Conservation (phyloP, 805 yeast genomes). For the Teunomyces funiuensis region DNA sequence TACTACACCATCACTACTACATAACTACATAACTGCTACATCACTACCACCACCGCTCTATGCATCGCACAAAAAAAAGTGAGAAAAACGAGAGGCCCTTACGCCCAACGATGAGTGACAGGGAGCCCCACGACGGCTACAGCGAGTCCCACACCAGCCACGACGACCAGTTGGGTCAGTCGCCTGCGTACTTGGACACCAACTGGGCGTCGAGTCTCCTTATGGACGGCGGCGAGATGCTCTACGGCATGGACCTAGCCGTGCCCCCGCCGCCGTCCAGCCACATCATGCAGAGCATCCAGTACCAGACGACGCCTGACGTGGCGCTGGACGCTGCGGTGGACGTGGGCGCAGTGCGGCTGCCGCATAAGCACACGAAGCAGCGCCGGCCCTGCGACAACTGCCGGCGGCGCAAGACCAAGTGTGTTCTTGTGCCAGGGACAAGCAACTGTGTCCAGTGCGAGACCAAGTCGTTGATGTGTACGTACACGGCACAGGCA, state of each 20-base stretch:
- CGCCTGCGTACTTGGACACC: slow-evolving; percentile 19
- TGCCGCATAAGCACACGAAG: slow-evolving; percentile 22
- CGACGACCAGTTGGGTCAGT: slow-evolving; percentile 8
- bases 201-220: slow-evolving; percentile 36
- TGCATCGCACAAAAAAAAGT: no score
- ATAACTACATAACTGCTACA: no score
- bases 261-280: slow-evolving; percentile 12
- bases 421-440: slow-evolving; percentile 70
- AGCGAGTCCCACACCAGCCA: slow-evolving; percentile 2
- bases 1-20: no score
- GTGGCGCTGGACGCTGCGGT: slow-evolving; percentile 3
- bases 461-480: slow-evolving; percentile 67
- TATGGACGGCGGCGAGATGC: slow-evolving; percentile 31
- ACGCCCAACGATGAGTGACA: no score
- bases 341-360: slow-evolving; percentile 1
- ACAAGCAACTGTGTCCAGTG: slow-evolving; percentile 71
- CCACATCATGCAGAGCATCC: slow-evolving; percentile 30
- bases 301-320: slow-evolving; percentile 33
- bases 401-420: slow-evolving; percentile 76
- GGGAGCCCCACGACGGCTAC: slow-evolving; percentile 10
- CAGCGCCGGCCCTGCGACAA: slow-evolving; percentile 76
- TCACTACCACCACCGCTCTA: no score
- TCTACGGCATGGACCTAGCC: slow-evolving; percentile 34
- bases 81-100: no score
- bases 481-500: slow-evolving; percentile 70